Conservation (phyloP, 495 filamentous ascomycete species). For the Chaetomium fimeti region DNA sequence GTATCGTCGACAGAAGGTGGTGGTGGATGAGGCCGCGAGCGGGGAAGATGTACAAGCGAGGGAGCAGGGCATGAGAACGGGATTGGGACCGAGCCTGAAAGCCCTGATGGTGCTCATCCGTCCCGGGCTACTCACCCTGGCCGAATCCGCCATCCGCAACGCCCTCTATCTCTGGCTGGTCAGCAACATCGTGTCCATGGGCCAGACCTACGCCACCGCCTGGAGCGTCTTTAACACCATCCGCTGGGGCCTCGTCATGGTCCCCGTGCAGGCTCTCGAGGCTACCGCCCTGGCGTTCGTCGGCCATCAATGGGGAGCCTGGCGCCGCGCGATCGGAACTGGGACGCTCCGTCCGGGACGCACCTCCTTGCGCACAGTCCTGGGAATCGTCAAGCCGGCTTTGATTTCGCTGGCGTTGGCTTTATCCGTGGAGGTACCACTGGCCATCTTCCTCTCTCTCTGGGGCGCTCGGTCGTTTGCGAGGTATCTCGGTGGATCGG, state of each 20-base stretch:
- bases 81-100: slow-evolving; percentile 34
- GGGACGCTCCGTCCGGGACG: slow-evolving; percentile 41
- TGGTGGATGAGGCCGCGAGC: neutral
- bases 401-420: slow-evolving; percentile 55
- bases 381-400: slow-evolving; percentile 53
- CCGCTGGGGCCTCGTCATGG: slow-evolving; percentile 77
- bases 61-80: slow-evolving; percentile 7
- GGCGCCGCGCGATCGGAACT: slow-evolving; percentile 46
- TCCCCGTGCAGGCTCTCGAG: slow-evolving; percentile 67
- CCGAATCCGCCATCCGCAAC: slow-evolving; percentile 66
- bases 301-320: slow-evolving; percentile 66
- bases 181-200: slow-evolving; percentile 60
- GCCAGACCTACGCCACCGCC: slow-evolving; percentile 64
- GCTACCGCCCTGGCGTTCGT: slow-evolving; percentile 64
- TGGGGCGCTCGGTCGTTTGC: slow-evolving; percentile 61
- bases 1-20: neutral
- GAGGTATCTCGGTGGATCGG: slow-evolving; percentile 54
- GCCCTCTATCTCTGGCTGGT: slow-evolving; percentile 72
- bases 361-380: slow-evolving; percentile 39
- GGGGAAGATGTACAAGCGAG: too few species aligned
- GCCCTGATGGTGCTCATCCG: slow-evolving; percentile 52
- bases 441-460: slow-evolving; percentile 62
- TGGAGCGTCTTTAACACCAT: slow-evolving; percentile 78
- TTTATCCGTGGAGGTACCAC: slow-evolving; percentile 55
- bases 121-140: slow-evolving; percentile 59